A percentile compares a stretch with the other conserved stretches of the same genome.
These are phyloP conservation scores for Plasmodium ovale DNA, from an alignment of 169 alveolate species.

Conservation along the genomic window DNA sequence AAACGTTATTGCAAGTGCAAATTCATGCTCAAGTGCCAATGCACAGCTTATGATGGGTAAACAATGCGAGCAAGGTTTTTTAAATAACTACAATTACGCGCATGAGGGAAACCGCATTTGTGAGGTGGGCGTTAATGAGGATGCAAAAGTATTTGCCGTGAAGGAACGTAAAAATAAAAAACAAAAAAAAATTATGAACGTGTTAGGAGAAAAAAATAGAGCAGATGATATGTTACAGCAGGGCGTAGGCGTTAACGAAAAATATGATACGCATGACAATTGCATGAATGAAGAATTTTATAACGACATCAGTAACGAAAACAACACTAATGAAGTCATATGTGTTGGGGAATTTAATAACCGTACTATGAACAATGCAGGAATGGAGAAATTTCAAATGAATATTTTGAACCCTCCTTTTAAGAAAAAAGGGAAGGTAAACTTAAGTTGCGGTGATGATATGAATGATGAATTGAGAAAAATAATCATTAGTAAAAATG, in stretches of 20 bases:
- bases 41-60: no score
- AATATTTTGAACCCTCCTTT: background rate
- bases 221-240: background rate
- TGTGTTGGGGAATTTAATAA: background rate
- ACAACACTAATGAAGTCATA: background rate
- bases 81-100: background rate
- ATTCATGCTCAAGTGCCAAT: no score
- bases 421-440: background rate
- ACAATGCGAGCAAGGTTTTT: no score
- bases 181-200: slow-evolving; percentile 1
- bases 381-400: background rate
- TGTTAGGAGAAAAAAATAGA: background rate
- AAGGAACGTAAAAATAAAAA: slow-evolving; percentile 11
- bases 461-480: background rate
- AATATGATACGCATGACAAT: background rate
- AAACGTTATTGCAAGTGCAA: no score
- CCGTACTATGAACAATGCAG: background rate
- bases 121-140: background rate
- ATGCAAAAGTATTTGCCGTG: background rate
- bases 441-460: background rate
- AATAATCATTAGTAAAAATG: background rate
- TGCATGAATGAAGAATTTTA: background rate
- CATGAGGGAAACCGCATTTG: background rate
- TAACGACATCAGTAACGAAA: background rate
- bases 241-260: background rate